phyloP scores from a whole-genome alignment of 1,139 yeast genomes.

The Wickerhamomyces sp. region DNA sequence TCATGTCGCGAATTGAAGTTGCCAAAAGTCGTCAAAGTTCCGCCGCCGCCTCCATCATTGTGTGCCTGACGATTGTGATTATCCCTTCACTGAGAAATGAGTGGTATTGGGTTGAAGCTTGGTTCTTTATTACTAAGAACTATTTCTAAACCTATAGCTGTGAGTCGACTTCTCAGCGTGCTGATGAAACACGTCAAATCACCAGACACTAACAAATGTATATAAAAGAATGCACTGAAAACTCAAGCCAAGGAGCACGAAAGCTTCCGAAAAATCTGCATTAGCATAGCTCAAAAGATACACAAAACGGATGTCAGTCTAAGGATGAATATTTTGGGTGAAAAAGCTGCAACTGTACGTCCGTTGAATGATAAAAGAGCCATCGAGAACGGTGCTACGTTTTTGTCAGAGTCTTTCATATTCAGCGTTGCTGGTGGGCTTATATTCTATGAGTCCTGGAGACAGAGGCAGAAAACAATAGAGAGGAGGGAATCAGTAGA shows the following conservation, averaged over 20 bases:
- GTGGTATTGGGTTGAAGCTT: slow-evolving; percentile 59
- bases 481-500: slow-evolving; percentile 58
- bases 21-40: too few species aligned
- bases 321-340: slow-evolving; percentile 62
- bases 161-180: slow-evolving; percentile 21
- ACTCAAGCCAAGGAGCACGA: slow-evolving; percentile 76
- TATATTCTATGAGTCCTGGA: slow-evolving; percentile 66
- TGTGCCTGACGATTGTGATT: too few species aligned
- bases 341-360: slow-evolving; percentile 47
- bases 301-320: slow-evolving; percentile 63
- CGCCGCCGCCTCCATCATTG: too few species aligned
- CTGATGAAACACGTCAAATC: neutral
- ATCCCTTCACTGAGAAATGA: too few species aligned
- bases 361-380: slow-evolving; percentile 85
- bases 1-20: too few species aligned
- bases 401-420: slow-evolving; percentile 71
- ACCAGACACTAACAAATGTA: neutral
- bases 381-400: slow-evolving; percentile 76
- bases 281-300: slow-evolving; percentile 65
- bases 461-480: slow-evolving; percentile 62
- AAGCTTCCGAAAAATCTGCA: slow-evolving; percentile 55
- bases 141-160: slow-evolving; percentile 78
- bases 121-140: slow-evolving; percentile 73
- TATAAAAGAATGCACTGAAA: slow-evolving; percentile 37
- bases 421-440: slow-evolving; percentile 82